Conservation (phyloP, 306 rosid species). For the Dalbergia cochinchinensis region DNA sequence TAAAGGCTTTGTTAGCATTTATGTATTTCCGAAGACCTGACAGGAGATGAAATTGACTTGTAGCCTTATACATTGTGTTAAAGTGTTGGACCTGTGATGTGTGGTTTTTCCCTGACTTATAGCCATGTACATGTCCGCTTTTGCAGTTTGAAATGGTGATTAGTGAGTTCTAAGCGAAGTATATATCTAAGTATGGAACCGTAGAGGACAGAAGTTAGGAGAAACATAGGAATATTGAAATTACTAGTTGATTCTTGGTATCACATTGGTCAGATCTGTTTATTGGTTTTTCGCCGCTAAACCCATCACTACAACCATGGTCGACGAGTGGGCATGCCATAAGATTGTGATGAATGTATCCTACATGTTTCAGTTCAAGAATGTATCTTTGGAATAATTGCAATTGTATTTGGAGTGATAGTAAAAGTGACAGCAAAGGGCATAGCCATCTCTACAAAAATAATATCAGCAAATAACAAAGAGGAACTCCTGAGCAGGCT, state of each 20-base stretch:
- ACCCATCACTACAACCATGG: neutral
- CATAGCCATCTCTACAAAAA: no score
- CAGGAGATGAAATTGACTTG: neutral
- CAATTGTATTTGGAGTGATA: no score
- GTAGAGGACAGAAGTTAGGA: neutral
- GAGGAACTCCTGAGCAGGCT: no score
- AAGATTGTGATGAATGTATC: no score
- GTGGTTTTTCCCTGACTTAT: neutral
- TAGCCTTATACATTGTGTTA: neutral
- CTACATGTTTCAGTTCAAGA: no score
- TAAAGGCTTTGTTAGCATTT: neutral
- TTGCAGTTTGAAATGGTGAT: neutral
- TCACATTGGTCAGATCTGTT: neutral
- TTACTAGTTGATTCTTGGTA: conserved; percentile 7
- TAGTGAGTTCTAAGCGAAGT: neutral
- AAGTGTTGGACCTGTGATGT: neutral
- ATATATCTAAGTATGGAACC: neutral
- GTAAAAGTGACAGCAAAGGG: no score
- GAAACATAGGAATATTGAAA: neutral
- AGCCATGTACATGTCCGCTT: neutral
- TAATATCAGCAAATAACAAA: no score
- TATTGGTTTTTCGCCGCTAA: neutral
- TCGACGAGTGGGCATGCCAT: no score
- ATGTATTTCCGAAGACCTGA: neutral
- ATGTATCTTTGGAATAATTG: no score